Percentiles rank a stretch among this genome's conserved stretches.
Conservation (phyloP, 768 basidiomycete genomes). For the Mycena floridula region DNA sequence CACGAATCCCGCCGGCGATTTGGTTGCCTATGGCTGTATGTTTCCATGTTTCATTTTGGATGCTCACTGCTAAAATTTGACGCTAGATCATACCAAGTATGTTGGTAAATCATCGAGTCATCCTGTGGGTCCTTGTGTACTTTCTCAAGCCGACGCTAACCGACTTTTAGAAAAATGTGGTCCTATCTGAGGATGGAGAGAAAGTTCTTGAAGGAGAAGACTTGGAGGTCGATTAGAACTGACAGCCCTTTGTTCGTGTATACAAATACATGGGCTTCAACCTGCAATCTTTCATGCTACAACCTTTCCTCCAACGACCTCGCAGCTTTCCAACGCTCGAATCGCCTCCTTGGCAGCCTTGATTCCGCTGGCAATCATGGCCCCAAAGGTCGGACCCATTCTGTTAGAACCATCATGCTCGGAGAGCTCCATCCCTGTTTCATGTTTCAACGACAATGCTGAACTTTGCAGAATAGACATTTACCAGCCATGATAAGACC, state of each 20-base stretch:
- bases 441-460: conserved; percentile 4
- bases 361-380: conserved; percentile 74
- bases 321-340: conserved; percentile 39
- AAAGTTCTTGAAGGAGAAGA: conserved; percentile 60
- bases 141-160: background rate
- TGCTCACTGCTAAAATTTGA: background rate
- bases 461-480: conserved; percentile 20
- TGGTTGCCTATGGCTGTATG: conserved; percentile 81
- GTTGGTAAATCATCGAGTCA: conserved; percentile 61
- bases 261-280: background rate
- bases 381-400: conserved; percentile 76
- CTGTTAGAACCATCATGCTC: conserved; percentile 77
- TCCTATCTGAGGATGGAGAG: conserved; percentile 76
- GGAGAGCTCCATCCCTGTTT: conserved; percentile 71
- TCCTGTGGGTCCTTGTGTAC: conserved; percentile 22
- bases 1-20: conserved; percentile 50
- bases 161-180: conserved; percentile 56
- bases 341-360: conserved; percentile 66
- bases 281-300: conserved; percentile 25
- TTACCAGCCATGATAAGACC: conserved; percentile 69
- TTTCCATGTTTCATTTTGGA: conserved; percentile 4
- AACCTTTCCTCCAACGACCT: conserved; percentile 51
- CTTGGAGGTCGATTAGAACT: conserved; percentile 24
- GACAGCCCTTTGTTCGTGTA: background rate
- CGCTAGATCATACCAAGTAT: conserved; percentile 81